Percentiles rank a stretch among this genome's conserved stretches.
These are phyloP conservation scores for Fusarium bulbicola DNA, from an alignment of 2,329 filamentous ascomycete genomes.

Conservation along the genomic window DNA sequence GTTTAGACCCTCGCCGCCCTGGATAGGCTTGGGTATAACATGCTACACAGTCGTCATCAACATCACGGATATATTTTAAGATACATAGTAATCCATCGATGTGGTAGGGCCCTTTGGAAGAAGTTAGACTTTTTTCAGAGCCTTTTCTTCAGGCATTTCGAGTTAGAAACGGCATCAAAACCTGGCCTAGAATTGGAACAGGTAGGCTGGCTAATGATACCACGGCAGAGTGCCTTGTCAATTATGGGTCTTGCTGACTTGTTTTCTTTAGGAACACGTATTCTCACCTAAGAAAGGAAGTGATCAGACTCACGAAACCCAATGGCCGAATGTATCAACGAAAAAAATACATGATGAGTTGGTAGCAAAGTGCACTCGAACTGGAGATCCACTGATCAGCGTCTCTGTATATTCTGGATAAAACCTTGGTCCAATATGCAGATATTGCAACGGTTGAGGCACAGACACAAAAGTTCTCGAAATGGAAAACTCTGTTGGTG, in stretches of 20 bases:
- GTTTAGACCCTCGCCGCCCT: slow-evolving; percentile 28
- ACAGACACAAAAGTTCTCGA: background rate
- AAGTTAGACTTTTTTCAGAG: background rate
- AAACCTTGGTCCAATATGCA: background rate
- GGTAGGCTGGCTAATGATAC: background rate
- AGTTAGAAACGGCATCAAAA: background rate
- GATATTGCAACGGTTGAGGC: background rate
- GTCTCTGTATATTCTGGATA: background rate
- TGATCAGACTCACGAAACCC: background rate
- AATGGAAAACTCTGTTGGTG: background rate
- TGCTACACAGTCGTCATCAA: background rate
- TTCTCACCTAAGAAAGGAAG: background rate
- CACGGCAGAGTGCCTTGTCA: background rate
- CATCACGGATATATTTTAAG: background rate
- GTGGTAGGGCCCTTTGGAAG: background rate
- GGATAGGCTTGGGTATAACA: slow-evolving; percentile 10
- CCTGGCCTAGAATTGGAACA: background rate
- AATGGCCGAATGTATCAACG: background rate
- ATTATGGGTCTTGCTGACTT: background rate
- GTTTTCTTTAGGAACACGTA: background rate
- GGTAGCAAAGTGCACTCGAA: background rate
- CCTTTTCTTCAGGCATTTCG: background rate
- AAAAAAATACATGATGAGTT: background rate
- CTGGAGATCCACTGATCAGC: background rate
- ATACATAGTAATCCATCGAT: background rate